phyloP scores from a whole-genome alignment of 306 rosid species.

The Acacia melanoxylon region DNA sequence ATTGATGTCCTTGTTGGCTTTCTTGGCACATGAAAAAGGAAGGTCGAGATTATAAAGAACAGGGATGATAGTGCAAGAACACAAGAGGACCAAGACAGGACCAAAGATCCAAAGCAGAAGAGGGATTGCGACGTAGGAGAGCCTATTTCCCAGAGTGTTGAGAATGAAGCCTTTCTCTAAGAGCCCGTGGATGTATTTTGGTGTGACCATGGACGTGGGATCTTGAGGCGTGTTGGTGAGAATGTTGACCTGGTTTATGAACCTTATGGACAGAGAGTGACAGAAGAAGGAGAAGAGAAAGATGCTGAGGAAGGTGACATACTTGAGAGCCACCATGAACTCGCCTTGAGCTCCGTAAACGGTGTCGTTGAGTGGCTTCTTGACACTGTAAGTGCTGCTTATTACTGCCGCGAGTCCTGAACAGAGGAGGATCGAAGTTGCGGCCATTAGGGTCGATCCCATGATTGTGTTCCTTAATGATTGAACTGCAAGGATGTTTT shows the following conservation, averaged over 20 bases:
- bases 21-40: slow-evolving; percentile 38
- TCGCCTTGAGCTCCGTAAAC: slow-evolving; percentile 91
- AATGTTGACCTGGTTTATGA: slow-evolving; percentile 87
- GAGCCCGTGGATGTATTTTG: slow-evolving; percentile 59
- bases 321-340: slow-evolving; percentile 84
- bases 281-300: slow-evolving; percentile 90
- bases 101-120: slow-evolving; percentile 92
- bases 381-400: slow-evolving; percentile 93
- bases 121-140: slow-evolving; percentile 80
- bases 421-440: slow-evolving; percentile 77
- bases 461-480: slow-evolving; percentile 79
- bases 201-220: slow-evolving; percentile 48
- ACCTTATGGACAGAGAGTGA: slow-evolving; percentile 83
- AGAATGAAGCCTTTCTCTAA: slow-evolving; percentile 73
- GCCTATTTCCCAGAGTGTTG: slow-evolving; percentile 82
- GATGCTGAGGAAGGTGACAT: slow-evolving; percentile 69
- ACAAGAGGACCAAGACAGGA: slow-evolving; percentile 80
- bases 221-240: slow-evolving; percentile 77
- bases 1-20: slow-evolving; percentile 29
- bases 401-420: slow-evolving; percentile 86
- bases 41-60: slow-evolving; percentile 88
- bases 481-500: slow-evolving; percentile 88
- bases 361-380: slow-evolving; percentile 78
- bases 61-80: slow-evolving; percentile 66
- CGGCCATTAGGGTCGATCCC: slow-evolving; percentile 97